A percentile compares a stretch with the other conserved stretches of the same genome.
These are phyloP conservation scores for Cercophora sp. DNA, from an alignment of 495 filamentous ascomycete species.

Conservation along the genomic window DNA sequence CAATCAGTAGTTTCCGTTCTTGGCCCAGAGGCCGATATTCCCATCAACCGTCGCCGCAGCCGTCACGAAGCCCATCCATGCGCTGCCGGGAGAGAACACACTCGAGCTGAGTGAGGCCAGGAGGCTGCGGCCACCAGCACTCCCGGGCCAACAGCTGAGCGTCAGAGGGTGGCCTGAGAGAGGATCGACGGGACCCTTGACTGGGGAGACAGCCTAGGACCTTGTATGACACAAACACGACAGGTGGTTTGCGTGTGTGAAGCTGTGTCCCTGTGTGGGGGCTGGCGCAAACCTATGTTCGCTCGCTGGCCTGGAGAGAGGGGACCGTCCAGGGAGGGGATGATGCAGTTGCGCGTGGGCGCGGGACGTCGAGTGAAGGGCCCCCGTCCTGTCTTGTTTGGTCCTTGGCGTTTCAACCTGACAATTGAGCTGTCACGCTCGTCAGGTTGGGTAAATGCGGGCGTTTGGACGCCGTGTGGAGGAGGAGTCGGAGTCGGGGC, in stretches of 20 bases:
- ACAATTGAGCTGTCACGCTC: not conserved
- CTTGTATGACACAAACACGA: conserved; percentile 22
- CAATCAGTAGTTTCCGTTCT: not conserved
- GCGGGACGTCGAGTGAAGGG: too few species aligned
- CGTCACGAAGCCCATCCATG: not conserved
- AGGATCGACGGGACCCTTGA: too few species aligned
- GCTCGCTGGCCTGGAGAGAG: not conserved
- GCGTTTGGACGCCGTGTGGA: conserved; percentile 9
- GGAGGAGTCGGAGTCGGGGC: conserved; percentile 1
- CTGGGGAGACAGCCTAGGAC: conserved; percentile 11
- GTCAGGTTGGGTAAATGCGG: conserved; percentile 25
- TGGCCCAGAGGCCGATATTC: not conserved
- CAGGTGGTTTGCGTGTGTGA: conserved; percentile 11
- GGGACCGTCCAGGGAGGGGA: not conserved
- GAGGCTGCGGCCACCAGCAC: too few species aligned
- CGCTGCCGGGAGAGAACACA: too few species aligned
- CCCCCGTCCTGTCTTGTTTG: too few species aligned
- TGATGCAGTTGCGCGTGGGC: not conserved
- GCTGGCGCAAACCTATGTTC: conserved; percentile 9
- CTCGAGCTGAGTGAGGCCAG: too few species aligned
- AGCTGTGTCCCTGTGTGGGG: conserved; percentile 6
- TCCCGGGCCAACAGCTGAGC: too few species aligned
- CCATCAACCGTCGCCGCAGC: not conserved
- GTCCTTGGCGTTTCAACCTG: conserved; percentile 1
- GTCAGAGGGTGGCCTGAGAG: too few species aligned